A percentile compares a stretch with the other conserved stretches of the same genome.
phyloP scores from a whole-genome alignment of 1,284 basidiomycete species.

The Lignosus rhinocerotis region DNA sequence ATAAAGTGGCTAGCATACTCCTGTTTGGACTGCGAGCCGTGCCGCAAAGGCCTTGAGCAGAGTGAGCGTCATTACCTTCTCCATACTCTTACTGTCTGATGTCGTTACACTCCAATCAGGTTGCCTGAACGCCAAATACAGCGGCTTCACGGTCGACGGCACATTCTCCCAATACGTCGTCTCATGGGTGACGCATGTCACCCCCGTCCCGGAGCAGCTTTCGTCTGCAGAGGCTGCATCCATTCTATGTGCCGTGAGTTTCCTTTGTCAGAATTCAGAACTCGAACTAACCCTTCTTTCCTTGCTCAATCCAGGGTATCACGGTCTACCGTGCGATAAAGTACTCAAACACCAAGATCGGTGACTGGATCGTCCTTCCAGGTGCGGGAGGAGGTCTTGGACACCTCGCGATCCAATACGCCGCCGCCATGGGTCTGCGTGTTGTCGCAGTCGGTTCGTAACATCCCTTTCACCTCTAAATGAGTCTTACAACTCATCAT shows the following conservation, averaged over 20 bases:
- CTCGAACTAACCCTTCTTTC: not conserved
- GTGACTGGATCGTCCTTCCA: slow-evolving; percentile 81
- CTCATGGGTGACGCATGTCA: slow-evolving; percentile 47
- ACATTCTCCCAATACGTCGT: slow-evolving; percentile 82
- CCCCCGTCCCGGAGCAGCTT: slow-evolving; percentile 73
- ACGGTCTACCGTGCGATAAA: slow-evolving; percentile 87
- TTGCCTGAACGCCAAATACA: slow-evolving; percentile 62
- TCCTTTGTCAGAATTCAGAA: not conserved
- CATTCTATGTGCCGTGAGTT: slow-evolving; percentile 75
- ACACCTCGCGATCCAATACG: slow-evolving; percentile 79
- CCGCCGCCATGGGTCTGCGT: slow-evolving; percentile 73
- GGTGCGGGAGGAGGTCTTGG: slow-evolving; percentile 79
- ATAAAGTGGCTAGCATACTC: slow-evolving; percentile 73
- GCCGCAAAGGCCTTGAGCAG: slow-evolving; percentile 73
- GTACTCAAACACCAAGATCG: slow-evolving; percentile 64
- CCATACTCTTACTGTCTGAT: slow-evolving; percentile 17
- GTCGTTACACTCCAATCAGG: slow-evolving; percentile 37
- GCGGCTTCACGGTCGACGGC: slow-evolving; percentile 79
- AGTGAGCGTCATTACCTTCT: slow-evolving; percentile 39
- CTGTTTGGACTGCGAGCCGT: slow-evolving; percentile 70
- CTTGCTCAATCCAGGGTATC: slow-evolving; percentile 48
- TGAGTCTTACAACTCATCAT: not conserved
- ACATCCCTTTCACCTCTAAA: not conserved
- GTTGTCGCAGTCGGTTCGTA: slow-evolving; percentile 74
- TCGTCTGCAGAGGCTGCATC: slow-evolving; percentile 75